A percentile compares a stretch with the other conserved stretches of the same genome.
Evolutionary conservation across 768 basidiomycete species (phyloP).

Genomic region (Mycena chlorophos): DNA sequence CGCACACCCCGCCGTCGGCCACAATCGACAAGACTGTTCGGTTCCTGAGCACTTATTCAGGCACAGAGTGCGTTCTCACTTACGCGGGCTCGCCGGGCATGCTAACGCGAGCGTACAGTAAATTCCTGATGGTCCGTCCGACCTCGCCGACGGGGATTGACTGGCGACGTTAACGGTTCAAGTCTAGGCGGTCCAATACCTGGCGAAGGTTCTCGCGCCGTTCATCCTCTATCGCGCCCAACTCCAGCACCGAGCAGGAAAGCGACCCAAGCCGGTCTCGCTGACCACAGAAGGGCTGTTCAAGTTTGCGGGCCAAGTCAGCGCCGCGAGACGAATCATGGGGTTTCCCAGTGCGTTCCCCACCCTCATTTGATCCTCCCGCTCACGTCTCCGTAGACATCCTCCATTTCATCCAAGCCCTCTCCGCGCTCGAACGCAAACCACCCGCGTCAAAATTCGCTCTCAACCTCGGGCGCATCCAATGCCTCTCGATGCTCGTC

Average conservation of each 20-base stretch:
- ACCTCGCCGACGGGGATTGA: background rate
- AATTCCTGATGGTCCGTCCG: conserved; percentile 47
- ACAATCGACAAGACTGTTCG: conserved; percentile 49
- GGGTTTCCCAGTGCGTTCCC: conserved; percentile 50
- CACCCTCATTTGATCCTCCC: background rate
- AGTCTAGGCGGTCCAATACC: conserved; percentile 51
- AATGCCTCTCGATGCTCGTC: conserved; percentile 53
- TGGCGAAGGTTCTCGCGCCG: conserved; percentile 50
- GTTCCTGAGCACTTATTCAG: conserved; percentile 57
- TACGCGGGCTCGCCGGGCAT: background rate
- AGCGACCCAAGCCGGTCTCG: conserved; percentile 40
- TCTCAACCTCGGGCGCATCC: conserved; percentile 52
- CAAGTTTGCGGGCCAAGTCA: conserved; percentile 42
- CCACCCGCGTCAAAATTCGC: conserved; percentile 49
- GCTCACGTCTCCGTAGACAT: conserved; percentile 34
- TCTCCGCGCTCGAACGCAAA: conserved; percentile 48
- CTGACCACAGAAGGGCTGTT: conserved; percentile 35
- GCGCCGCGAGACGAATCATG: conserved; percentile 51
- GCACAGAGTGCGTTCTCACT: conserved; percentile 56
- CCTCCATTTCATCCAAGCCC: conserved; percentile 51
- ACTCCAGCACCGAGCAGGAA: conserved; percentile 46
- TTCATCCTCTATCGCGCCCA: conserved; percentile 48
- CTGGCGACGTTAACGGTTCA: background rate
- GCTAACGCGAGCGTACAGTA: conserved; percentile 32
- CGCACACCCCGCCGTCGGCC: conserved; percentile 32